Conservation (phyloP, 768 basidiomycete genomes). For the Tricholoma hemisulphureum region DNA sequence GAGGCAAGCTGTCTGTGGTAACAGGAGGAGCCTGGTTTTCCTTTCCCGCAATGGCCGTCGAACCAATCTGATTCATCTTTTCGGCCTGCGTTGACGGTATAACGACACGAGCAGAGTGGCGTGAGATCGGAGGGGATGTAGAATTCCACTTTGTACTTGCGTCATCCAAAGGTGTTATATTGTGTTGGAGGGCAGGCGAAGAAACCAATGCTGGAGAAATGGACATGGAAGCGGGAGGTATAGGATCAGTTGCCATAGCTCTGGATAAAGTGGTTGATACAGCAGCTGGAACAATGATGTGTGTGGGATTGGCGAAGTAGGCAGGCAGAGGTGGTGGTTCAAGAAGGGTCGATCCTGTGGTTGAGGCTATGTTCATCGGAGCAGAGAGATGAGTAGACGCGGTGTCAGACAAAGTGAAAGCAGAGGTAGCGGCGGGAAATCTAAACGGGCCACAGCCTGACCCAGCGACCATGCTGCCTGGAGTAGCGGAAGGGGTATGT, state of each 20-base stretch:
- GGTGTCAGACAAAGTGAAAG: background rate
- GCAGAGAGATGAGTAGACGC: background rate
- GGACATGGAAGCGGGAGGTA: background rate
- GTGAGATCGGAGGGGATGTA: background rate
- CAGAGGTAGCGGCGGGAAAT: background rate
- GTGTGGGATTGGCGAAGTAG: too few relatives aligned
- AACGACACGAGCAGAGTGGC: background rate
- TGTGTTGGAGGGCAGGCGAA: background rate
- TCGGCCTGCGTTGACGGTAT: slow-evolving; percentile 1
- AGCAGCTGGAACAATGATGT: background rate
- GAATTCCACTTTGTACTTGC: background rate
- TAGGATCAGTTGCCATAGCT: background rate
- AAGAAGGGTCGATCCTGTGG: background rate
- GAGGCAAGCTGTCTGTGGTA: background rate
- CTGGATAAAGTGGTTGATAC: background rate
- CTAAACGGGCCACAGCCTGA: background rate
- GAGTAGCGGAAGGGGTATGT: background rate
- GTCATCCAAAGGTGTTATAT: background rate
- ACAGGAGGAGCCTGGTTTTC: slow-evolving; percentile 1
- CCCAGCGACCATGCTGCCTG: too few relatives aligned
- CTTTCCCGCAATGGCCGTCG: background rate
- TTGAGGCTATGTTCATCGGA: background rate
- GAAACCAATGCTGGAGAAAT: background rate
- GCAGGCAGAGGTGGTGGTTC: background rate
- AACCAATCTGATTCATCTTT: slow-evolving; percentile 8